A percentile compares a stretch with the other conserved stretches of the same genome.
These are phyloP conservation scores for Lactarius quietus DNA, from an alignment of 768 basidiomycete species.

Conservation along the genomic window DNA sequence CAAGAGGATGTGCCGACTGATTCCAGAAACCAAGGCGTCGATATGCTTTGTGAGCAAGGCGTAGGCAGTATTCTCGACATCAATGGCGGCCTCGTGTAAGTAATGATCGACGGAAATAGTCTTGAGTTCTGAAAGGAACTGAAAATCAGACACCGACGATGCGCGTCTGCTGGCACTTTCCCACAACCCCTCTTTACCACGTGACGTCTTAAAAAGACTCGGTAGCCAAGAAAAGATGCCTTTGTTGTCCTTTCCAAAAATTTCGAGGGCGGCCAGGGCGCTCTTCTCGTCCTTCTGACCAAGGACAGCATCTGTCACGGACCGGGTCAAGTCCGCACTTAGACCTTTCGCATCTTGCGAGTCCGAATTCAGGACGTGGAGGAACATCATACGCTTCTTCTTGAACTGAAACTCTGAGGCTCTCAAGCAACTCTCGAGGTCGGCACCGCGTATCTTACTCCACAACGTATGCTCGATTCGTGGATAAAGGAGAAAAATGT, in stretches of 20 bases:
- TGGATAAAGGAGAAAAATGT: not conserved
- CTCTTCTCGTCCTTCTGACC: not conserved
- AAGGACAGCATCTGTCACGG: not conserved
- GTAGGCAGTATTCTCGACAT: not conserved
- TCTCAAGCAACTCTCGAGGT: not conserved
- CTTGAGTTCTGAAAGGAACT: conserved; percentile 4
- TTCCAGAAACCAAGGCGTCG: not conserved
- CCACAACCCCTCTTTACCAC: not conserved
- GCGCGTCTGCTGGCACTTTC: not conserved
- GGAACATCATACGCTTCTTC: not conserved
- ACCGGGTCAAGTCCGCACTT: not conserved
- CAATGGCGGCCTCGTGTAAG: not conserved
- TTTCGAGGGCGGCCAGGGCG: not conserved
- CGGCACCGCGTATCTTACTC: not conserved
- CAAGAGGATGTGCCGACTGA: not conserved
- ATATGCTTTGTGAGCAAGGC: not conserved
- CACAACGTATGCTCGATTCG: not conserved
- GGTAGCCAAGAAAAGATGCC: not conserved
- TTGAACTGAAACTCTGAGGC: not conserved
- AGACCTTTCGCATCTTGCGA: not conserved
- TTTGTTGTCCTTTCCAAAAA: not conserved
- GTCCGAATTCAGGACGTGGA: not conserved
- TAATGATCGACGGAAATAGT: not conserved
- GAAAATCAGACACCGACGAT: not conserved
- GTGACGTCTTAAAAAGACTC: not conserved